A percentile compares a stretch with the other conserved stretches of the same genome.
phyloP scores from a whole-genome alignment of 1,284 basidiomycete genomes.

The Bothia castanella region DNA sequence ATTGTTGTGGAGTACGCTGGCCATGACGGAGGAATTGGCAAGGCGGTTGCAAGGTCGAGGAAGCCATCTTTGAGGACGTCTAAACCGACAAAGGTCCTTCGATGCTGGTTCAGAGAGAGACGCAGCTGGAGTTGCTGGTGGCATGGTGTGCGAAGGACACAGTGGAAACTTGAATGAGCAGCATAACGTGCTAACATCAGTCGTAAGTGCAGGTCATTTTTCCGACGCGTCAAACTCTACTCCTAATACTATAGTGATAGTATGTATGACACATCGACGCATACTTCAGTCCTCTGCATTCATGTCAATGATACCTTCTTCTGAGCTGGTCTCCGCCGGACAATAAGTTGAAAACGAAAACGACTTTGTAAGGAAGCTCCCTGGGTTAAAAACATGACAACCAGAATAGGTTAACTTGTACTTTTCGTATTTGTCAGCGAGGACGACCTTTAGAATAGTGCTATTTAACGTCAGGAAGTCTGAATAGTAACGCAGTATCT shows the following conservation, averaged over 20 bases:
- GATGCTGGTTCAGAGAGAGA: conserved; percentile 2
- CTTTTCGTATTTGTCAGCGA: conserved; percentile 95
- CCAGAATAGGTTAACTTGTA: conserved; percentile 97
- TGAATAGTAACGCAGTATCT: conserved; percentile 3
- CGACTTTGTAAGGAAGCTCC: conserved; percentile 76
- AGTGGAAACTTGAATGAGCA: conserved; percentile 14
- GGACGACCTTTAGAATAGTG: conserved; percentile 60
- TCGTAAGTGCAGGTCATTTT: neutral
- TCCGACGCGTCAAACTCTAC: neutral
- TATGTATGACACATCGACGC: neutral
- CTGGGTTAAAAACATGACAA: conserved; percentile 98
- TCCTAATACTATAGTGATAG: neutral
- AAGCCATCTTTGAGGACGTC: conserved; percentile 47
- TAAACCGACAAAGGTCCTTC: conserved; percentile 38
- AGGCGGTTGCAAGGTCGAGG: conserved; percentile 61
- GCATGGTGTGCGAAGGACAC: conserved; percentile 8
- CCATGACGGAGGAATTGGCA: conserved; percentile 62
- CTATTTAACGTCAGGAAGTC: conserved; percentile 8
- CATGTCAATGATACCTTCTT: conserved; percentile 54
- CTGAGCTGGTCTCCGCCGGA: conserved; percentile 71
- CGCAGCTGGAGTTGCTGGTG: conserved; percentile 5
- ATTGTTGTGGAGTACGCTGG: conserved; percentile 77
- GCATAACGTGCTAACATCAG: conserved; percentile 25
- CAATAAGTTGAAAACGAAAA: conserved; percentile 88
- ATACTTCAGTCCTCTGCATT: conserved; percentile 30